Evolutionary conservation across 306 rosid genomes (phyloP).

Genomic region (Casuarina cunninghamiana): DNA sequence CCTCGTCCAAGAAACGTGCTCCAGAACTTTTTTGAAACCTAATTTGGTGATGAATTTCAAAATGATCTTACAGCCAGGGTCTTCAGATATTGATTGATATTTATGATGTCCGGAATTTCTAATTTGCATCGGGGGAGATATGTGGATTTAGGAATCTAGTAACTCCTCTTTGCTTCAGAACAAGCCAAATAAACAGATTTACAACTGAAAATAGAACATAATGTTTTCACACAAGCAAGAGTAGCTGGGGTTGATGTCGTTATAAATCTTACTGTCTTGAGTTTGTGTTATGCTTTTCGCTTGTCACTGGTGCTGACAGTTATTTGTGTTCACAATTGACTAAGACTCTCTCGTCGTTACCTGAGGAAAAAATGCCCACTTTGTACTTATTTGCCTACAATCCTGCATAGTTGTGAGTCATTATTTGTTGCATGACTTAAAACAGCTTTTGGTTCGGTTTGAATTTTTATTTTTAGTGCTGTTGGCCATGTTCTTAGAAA

Average conservation of each 20-base stretch:
- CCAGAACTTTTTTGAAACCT: too few relatives aligned
- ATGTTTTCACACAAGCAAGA: background rate
- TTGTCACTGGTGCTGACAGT: background rate
- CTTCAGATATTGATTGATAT: conserved; percentile 1
- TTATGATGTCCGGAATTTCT: background rate
- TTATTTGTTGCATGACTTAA: too few relatives aligned
- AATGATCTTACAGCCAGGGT: too few relatives aligned
- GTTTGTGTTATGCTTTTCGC: background rate
- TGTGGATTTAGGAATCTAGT: background rate
- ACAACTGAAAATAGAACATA: background rate
- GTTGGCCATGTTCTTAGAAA: too few relatives aligned
- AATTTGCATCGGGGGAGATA: background rate
- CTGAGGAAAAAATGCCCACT: too few relatives aligned
- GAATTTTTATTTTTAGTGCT: too few relatives aligned
- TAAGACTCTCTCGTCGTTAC: too few relatives aligned
- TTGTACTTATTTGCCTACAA: too few relatives aligned
- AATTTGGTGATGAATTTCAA: too few relatives aligned
- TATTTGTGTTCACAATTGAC: background rate
- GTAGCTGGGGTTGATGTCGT: background rate
- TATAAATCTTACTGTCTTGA: background rate
- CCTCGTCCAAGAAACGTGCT: too few relatives aligned
- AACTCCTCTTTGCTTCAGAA: background rate
- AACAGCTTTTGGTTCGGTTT: too few relatives aligned
- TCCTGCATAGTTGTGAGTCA: too few relatives aligned
- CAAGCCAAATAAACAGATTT: background rate